phyloP scores from a whole-genome alignment of 225 moss, liverwort and hornwort genomes.

The Marchantia paleacea region DNA sequence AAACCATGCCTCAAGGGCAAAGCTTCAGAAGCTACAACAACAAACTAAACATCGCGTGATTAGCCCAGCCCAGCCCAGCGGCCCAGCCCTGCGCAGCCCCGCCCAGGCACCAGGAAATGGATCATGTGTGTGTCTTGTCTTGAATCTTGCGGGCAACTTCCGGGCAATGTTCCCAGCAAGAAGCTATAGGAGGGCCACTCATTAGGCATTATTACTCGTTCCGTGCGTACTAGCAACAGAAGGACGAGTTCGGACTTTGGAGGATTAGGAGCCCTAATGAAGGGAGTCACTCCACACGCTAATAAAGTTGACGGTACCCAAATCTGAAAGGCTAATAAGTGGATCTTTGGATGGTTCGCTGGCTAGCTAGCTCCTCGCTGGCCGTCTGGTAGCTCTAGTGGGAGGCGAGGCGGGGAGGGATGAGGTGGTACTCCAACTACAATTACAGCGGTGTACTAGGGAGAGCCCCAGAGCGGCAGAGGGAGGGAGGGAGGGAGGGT shows the following conservation, averaged over 20 bases:
- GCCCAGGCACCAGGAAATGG: background rate
- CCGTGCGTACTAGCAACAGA: background rate
- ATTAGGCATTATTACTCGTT: background rate
- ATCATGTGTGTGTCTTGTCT: constrained; percentile 1
- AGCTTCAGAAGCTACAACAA: background rate
- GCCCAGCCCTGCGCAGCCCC: background rate
- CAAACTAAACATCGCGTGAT: background rate
- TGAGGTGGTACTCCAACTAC: background rate
- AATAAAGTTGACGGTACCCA: no score
- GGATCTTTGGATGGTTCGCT: background rate
- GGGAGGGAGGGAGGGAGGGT: background rate
- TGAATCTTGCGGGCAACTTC: background rate
- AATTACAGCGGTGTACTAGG: background rate
- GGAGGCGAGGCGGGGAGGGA: no score
- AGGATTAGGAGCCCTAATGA: background rate
- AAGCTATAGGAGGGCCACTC: background rate
- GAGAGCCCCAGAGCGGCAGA: no score
- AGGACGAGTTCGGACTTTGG: background rate
- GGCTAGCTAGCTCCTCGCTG: no score
- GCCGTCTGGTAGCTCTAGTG: no score
- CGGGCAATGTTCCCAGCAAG: background rate
- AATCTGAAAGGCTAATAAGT: background rate
- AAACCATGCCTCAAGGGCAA: background rate
- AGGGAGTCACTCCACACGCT: background rate
- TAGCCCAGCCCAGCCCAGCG: background rate